Evolutionary conservation across 2,329 filamentous ascomycete species (phyloP), one percentile per base, ranked within the genome.

Genomic region (Penicillium brasilianum): DNA sequence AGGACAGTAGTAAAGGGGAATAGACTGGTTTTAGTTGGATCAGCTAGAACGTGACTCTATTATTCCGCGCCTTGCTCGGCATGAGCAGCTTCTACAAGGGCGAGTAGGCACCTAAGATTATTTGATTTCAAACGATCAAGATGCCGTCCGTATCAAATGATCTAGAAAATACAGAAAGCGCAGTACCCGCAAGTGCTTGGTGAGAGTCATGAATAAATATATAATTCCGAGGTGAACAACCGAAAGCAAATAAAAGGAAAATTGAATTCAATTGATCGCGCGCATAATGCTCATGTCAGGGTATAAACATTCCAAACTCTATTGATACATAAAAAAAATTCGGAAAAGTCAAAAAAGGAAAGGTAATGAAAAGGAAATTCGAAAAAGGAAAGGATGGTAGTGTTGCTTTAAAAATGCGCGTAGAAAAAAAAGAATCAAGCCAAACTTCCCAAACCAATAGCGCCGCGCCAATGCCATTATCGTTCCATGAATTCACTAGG

Each of bases 361-460:
- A 34, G 56, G 37, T 46, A 3, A 50, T 22, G 43, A 67, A 63
- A 58, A 64, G 39, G 28, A 55, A 44, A 46, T 18, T 1, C 44
- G 52, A 55, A 20, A 55, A 60, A 59, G 37, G 18, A 57, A 57
- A 39, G 55, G 18, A 51, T 54, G 11, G 52, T 59, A 53, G 43
- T 49, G 43, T 58, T 61, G 61, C 58, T 44, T 52, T 30, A 41
- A 44, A 10, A 56, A 51, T 44, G 49, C 44, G 39, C 25, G 41
- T 22, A 54, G 37, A 5, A 34, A 41, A 57, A 53, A 46, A 44
- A 48, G 18, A 43, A 10, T 18, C 5, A 43, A 43, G n/a, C 39
- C 7, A 49, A 39, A 39, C 36, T 44, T 20, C 50, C 46, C 36
- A 48, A 13, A 13, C 44, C 54, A 55, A 41, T 14, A 52, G 43